A percentile compares a stretch with the other conserved stretches of the same genome.
These are phyloP conservation scores for Pseudozyma tsukubaensis DNA, from an alignment of 1,284 basidiomycete species.

Conservation along the genomic window DNA sequence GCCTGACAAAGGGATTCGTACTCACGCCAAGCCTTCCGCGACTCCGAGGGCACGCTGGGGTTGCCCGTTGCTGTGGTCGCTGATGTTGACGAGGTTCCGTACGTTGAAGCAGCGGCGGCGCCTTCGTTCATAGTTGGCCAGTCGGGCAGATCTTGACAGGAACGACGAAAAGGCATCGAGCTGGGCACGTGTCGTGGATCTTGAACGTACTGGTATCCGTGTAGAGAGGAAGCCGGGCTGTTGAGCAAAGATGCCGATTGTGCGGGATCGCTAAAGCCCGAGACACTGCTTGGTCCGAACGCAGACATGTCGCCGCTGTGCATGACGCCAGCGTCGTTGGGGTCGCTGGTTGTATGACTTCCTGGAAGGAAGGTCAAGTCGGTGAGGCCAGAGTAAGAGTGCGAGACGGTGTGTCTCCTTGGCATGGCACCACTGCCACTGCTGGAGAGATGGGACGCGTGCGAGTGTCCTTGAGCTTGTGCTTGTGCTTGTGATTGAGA, in stretches of 20 bases:
- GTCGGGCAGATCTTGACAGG: constrained; percentile 35
- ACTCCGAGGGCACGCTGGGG: constrained; percentile 12
- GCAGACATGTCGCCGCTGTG: constrained; percentile 17
- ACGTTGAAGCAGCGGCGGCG: constrained; percentile 9
- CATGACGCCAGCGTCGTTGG: constrained; percentile 16
- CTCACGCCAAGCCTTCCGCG: constrained; percentile 47
- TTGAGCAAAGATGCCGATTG: constrained; percentile 38
- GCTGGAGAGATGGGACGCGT: constrained; percentile 9
- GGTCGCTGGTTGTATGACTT: constrained; percentile 14
- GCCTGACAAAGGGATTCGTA: constrained; percentile 39
- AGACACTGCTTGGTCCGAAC: constrained; percentile 18
- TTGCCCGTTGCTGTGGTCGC: constrained; percentile 4
- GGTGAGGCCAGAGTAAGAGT: constrained; percentile 30
- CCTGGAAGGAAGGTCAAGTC: constrained; percentile 30
- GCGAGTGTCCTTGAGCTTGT: constrained; percentile 16
- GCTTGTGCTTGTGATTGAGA: constrained; percentile 26
- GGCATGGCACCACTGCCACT: constrained; percentile 15
- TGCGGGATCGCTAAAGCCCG: constrained; percentile 25
- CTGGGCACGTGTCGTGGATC: constrained; percentile 35
- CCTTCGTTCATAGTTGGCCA: constrained; percentile 26
- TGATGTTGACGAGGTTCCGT: constrained; percentile 5
- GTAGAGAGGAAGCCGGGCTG: constrained; percentile 45
- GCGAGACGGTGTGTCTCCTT: constrained; percentile 43
- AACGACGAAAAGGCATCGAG: constrained; percentile 31
- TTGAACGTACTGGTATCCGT: constrained; percentile 36